Evolutionary conservation across 331 rosid genomes (phyloP), one percentile per base, ranked within the genome.

Genomic region (Arachis monticola): DNA sequence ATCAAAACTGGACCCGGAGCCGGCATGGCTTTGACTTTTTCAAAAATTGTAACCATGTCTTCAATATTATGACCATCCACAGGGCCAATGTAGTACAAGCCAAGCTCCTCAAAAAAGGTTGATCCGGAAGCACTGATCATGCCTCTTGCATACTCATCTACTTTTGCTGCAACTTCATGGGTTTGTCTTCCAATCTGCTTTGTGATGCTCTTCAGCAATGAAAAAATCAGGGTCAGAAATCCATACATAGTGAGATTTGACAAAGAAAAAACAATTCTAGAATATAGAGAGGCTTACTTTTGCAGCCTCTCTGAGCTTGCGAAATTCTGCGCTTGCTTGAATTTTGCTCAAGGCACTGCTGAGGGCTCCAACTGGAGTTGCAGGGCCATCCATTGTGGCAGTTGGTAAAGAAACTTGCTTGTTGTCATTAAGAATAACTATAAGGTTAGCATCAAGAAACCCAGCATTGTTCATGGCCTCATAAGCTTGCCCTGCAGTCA

Each of bases 391-490:
- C 48, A 91, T 87, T 1, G 93, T 91, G 38, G 97, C 96, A 4
- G 96, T 91, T 14, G 96, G 96, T 38, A 91, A 61, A n/a, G 97
- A 91, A 27, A 91, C 97, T 86, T 86, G 97, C 80, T 82, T 89
- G 51, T 91, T 91, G 83, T 91, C 97, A 46, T 91, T 89, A 35
- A 89, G 80, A 52, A 91, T 72, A 55, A 89, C 72, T 7, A 91
- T 89, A 75, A 91, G 38, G 76, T 91, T 91, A 31, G 90, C 1
- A 35, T 86, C 93, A 8, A 91, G 86, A 73, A 71, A 91, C 10
- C 97, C 96, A 10, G 93, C 96, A 14, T 91, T 91, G 64, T 91
- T 91, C 96, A 91, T 76, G 68, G 96, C 97, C 76, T 91, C 97
- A 8, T 89, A 91, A 11, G 97, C 97, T 85, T 87, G 91, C 44